phyloP scores from a whole-genome alignment of 306 rosid species.

The Parietaria judaica region DNA sequence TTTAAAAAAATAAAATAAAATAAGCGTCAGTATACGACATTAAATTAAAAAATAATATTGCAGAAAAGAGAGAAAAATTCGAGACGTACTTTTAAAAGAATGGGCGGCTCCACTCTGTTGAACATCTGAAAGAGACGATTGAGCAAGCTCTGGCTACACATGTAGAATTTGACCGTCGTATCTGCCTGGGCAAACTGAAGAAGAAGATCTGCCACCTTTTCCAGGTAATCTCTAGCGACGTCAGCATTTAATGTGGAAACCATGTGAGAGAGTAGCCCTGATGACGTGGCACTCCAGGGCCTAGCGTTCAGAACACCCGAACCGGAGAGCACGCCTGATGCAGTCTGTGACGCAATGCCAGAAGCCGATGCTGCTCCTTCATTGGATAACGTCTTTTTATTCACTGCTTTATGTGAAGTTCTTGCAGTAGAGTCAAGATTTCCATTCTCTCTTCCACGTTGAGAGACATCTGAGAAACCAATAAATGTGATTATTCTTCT shows the following conservation, averaged over 20 bases:
- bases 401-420: conserved; percentile 50
- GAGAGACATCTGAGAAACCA: conserved; percentile 79
- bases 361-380: conserved; percentile 83
- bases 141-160: conserved; percentile 99
- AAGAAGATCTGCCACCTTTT: conserved; percentile 96
- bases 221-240: conserved; percentile 91
- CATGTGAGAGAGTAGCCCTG: conserved; percentile 95
- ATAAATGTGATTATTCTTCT: conserved; percentile 8
- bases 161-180: conserved; percentile 77
- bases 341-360: conserved; percentile 91
- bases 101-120: conserved; percentile 92
- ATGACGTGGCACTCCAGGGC: conserved; percentile 96
- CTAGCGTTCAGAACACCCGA: conserved; percentile 98
- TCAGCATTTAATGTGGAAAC: conserved; percentile 87
- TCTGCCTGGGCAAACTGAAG: conserved; percentile 98
- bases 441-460: conserved; percentile 88
- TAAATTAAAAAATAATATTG: neutral
- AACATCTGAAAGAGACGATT: conserved; percentile 99
- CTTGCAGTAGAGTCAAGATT: conserved; percentile 65
- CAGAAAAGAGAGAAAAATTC: neutral
- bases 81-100: conserved; percentile 73
- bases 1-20: conserved; percentile 18
- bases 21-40: conserved; percentile 1
- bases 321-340: conserved; percentile 97
- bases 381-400: conserved; percentile 59